Conservation (phyloP, 148 eudicot genomes). For the Rhododendron griersonianum region DNA sequence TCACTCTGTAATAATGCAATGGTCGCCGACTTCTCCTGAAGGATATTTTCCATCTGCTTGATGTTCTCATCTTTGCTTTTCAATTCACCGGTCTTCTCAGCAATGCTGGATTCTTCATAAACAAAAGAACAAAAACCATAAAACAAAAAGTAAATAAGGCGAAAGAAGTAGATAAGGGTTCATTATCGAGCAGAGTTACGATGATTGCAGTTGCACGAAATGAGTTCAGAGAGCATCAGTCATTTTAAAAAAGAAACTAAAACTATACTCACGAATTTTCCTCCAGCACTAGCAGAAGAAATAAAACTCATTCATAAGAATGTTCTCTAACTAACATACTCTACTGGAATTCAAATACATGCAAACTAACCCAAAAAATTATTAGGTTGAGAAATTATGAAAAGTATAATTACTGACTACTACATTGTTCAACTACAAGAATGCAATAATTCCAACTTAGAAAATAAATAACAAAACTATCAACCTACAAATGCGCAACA, state of each 20-base stretch:
- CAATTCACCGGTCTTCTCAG: conserved; percentile 35
- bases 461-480: not conserved
- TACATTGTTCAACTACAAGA: not conserved
- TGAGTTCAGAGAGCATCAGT: not conserved
- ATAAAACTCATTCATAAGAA: not conserved
- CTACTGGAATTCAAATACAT: not conserved
- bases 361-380: not conserved
- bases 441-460: not conserved
- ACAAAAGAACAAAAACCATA: not conserved
- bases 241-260: not conserved
- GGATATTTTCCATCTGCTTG: conserved; percentile 31
- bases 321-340: not conserved
- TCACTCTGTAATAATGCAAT: conserved; percentile 42
- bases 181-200: not conserved
- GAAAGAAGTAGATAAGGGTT: not conserved
- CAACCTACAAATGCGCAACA: not conserved
- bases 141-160: not conserved
- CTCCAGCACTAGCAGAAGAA: not conserved
- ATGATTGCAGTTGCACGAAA: not conserved
- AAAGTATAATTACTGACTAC: not conserved
- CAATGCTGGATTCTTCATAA: conserved; percentile 42
- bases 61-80: conserved; percentile 44
- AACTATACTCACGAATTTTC: not conserved
- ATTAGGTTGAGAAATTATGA: not conserved
- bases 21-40: conserved; percentile 44